phyloP scores from a whole-genome alignment of 1,284 basidiomycete species.

The Gymnopus androsaceus region DNA sequence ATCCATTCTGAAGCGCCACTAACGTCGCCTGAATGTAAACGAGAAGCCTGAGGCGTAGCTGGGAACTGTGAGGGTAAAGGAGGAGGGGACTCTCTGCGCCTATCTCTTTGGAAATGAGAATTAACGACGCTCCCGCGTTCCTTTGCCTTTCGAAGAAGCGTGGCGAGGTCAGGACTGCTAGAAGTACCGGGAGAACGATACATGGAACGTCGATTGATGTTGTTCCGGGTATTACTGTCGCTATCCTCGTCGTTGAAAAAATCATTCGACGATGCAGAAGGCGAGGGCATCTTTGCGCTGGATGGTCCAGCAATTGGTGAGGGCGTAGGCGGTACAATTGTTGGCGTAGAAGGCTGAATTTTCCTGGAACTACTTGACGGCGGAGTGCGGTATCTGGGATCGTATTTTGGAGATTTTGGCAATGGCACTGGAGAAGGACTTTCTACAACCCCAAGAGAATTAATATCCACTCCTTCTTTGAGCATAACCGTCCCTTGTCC shows the following conservation, averaged over 20 bases:
- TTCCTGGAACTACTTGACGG: conserved; percentile 27
- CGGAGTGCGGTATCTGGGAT: conserved; percentile 33
- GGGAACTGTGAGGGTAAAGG: conserved; percentile 40
- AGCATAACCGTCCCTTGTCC: conserved; percentile 65
- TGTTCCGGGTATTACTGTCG: conserved; percentile 57
- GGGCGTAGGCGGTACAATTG: conserved; percentile 62
- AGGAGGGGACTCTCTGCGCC: conserved; percentile 48
- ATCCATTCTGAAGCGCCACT: conserved; percentile 48
- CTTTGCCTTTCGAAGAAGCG: conserved; percentile 78
- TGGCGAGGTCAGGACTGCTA: conserved; percentile 86
- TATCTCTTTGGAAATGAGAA: conserved; percentile 41
- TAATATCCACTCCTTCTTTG: conserved; percentile 68
- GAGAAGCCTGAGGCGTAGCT: background rate
- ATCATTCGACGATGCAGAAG: conserved; percentile 37
- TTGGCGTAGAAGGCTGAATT: conserved; percentile 47
- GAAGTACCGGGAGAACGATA: conserved; percentile 87
- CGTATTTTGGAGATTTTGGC: conserved; percentile 34
- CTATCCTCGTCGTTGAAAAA: conserved; percentile 67
- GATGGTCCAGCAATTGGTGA: conserved; percentile 37
- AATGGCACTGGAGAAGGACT: conserved; percentile 32
- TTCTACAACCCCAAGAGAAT: conserved; percentile 56
- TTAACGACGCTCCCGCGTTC: conserved; percentile 54
- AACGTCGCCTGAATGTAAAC: conserved; percentile 14
- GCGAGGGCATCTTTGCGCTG: conserved; percentile 21
- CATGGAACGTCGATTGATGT: conserved; percentile 73